Evolutionary conservation across 2,329 filamentous ascomycete genomes (phyloP).

Genomic region (Parastagonospora nodorum): DNA sequence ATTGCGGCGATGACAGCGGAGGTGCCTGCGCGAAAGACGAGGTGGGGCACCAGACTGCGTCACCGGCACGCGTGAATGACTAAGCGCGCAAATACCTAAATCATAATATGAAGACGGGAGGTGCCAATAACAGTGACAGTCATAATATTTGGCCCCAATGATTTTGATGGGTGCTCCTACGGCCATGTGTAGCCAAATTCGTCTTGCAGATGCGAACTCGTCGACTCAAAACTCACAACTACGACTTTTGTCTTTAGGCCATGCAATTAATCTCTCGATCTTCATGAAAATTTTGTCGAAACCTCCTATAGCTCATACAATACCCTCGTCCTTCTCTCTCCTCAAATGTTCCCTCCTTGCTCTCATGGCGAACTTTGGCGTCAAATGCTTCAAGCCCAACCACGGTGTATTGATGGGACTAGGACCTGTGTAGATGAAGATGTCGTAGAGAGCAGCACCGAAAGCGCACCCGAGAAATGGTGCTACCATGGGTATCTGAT

Average conservation of each 20-base stretch:
- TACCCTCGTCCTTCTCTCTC: conserved; percentile 35
- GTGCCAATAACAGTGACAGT: background rate
- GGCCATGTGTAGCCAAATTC: no score
- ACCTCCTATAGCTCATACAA: conserved; percentile 19
- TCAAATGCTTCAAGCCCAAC: conserved; percentile 64
- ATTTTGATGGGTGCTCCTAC: no score
- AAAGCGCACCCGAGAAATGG: conserved; percentile 64
- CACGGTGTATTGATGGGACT: conserved; percentile 71
- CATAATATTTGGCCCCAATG: no score
- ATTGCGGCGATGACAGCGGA: conserved; percentile 8
- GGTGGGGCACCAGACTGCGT: conserved; percentile 15
- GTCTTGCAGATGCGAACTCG: no score
- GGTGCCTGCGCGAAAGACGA: conserved; percentile 8
- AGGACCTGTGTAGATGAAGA: conserved; percentile 67
- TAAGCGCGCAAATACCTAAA: conserved; percentile 4
- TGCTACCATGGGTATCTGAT: conserved; percentile 71
- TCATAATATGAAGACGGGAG: background rate
- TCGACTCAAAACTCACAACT: no score
- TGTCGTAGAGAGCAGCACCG: conserved; percentile 38
- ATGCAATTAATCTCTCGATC: background rate
- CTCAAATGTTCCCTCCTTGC: conserved; percentile 24
- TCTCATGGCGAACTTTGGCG: conserved; percentile 26
- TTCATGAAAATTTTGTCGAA: no score
- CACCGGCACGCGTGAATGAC: conserved; percentile 17
- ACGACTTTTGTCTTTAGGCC: background rate